phyloP scores from a whole-genome alignment of 2,329 filamentous ascomycete species.

The Tricladium varicosporioides region DNA sequence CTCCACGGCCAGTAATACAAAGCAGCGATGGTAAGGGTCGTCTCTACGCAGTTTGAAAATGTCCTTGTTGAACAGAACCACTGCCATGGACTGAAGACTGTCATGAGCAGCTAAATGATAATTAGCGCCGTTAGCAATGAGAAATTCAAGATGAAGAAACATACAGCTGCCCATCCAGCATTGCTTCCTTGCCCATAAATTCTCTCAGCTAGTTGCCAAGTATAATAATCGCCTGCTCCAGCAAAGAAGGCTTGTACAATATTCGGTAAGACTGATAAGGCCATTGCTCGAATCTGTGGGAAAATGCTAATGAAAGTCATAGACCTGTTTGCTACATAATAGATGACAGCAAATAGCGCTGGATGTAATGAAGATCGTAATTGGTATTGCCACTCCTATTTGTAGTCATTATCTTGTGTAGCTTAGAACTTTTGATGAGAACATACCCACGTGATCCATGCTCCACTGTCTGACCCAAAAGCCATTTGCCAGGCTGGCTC shows the following conservation, averaged over 20 bases:
- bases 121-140: constrained; percentile 35
- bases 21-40: constrained; percentile 77
- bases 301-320: constrained; percentile 54
- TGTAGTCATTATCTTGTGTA: constrained; percentile 9
- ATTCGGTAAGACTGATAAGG: constrained; percentile 72
- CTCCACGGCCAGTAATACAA: constrained; percentile 87
- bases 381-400: constrained; percentile 86
- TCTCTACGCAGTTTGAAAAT: constrained; percentile 91
- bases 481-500: constrained; percentile 91
- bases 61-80: constrained; percentile 94
- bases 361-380: constrained; percentile 91
- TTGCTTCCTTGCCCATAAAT: constrained; percentile 67
- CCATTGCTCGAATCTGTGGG: constrained; percentile 56
- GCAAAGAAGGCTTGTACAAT: constrained; percentile 75
- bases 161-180: constrained; percentile 68
- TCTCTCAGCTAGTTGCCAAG: constrained; percentile 75
- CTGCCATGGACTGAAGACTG: constrained; percentile 82
- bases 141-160: constrained; percentile 16
- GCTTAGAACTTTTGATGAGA: background rate
- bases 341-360: constrained; percentile 76
- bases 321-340: constrained; percentile 58
- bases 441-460: constrained; percentile 94
- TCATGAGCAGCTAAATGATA: constrained; percentile 61
- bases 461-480: constrained; percentile 73
- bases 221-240: constrained; percentile 78